phyloP scores from a whole-genome alignment of 2,329 filamentous ascomycete genomes.

The Colletotrichum australisinense region DNA sequence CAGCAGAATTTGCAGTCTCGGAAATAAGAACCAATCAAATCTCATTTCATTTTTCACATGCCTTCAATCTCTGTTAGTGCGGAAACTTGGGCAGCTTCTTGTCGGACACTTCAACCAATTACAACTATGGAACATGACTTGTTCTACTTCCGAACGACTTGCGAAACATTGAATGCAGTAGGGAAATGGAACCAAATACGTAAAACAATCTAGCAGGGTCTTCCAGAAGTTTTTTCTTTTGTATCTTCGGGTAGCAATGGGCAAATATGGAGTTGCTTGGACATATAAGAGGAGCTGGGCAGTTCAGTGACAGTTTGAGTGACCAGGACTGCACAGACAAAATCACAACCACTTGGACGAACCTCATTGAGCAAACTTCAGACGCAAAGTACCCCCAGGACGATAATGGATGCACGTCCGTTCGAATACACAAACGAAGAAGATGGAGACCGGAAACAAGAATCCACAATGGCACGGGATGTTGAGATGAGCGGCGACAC shows the following conservation, averaged over 20 bases:
- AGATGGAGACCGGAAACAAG: neutral
- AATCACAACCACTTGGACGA: neutral
- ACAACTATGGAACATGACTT: neutral
- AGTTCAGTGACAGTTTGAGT: neutral
- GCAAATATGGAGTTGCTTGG: neutral
- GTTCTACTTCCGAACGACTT: neutral
- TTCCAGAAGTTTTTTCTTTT: neutral
- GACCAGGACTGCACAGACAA: neutral
- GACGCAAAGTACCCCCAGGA: no score
- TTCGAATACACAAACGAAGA: no score
- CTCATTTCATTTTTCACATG: neutral
- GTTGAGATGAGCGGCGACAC: slow-evolving; percentile 34
- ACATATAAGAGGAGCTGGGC: neutral
- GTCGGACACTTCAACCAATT: neutral
- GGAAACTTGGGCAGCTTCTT: neutral
- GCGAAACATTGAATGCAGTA: neutral
- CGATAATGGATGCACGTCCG: neutral
- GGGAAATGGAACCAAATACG: neutral
- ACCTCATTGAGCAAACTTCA: no score
- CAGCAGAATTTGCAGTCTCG: neutral
- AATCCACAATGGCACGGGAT: neutral
- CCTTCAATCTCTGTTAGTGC: neutral
- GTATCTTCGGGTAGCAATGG: neutral
- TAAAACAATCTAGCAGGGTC: neutral
- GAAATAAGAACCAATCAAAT: neutral